Conservation (phyloP, 805 yeast species). For the Candida sphagnicola region DNA sequence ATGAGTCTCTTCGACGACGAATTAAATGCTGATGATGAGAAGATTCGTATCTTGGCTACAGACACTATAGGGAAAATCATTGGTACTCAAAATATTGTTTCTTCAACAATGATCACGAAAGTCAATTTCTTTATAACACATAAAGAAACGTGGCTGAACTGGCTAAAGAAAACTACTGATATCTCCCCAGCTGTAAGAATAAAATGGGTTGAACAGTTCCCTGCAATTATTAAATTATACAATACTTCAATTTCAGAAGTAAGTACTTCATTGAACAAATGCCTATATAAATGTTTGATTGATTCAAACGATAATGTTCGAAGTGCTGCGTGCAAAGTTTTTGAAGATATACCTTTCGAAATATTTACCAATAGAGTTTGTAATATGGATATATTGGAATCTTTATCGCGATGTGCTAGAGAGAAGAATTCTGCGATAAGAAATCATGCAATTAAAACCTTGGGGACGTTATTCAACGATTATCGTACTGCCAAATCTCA, state of each 20-base stretch:
- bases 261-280: slow-evolving; percentile 34
- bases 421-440: slow-evolving; percentile 70
- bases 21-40: slow-evolving; percentile 63
- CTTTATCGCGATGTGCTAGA: slow-evolving; percentile 61
- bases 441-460: slow-evolving; percentile 48
- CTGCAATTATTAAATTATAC: slow-evolving; percentile 42
- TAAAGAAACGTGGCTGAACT: slow-evolving; percentile 57
- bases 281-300: slow-evolving; percentile 62
- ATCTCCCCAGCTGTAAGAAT: slow-evolving; percentile 58
- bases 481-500: slow-evolving; percentile 22
- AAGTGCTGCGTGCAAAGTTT: slow-evolving; percentile 49
- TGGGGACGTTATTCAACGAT: slow-evolving; percentile 53
- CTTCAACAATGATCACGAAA: slow-evolving; percentile 37
- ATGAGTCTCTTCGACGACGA: slow-evolving; percentile 81
- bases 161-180: slow-evolving; percentile 77
- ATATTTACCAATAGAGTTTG: slow-evolving; percentile 47
- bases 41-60: slow-evolving; percentile 64
- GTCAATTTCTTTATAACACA: slow-evolving; percentile 58
- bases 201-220: slow-evolving; percentile 63
- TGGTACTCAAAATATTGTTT: slow-evolving; percentile 14
- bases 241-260: slow-evolving; percentile 49
- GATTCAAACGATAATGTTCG: slow-evolving; percentile 78
- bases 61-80: slow-evolving; percentile 68
- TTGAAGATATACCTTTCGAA: slow-evolving; percentile 43
- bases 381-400: slow-evolving; percentile 44